Base-by-base conservation (phyloP, 176 grass and related monocot species). In the Themeda triandra region DNA sequence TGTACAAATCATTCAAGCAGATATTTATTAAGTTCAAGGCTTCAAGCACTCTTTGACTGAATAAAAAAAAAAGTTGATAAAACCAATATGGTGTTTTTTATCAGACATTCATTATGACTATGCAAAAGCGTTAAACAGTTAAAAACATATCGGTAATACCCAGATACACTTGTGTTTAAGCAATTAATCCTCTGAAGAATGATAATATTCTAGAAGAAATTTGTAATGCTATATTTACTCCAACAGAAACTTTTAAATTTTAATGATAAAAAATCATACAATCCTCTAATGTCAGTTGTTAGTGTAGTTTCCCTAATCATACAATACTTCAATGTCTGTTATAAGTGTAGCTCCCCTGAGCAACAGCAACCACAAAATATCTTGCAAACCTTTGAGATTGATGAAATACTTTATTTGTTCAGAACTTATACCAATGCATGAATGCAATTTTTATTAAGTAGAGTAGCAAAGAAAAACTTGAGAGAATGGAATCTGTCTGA, bases 401-500 rank as follows among this genome's bases (percentile, higher is more conserved):
- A 77, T 56, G 11, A 78, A 69, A 46, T 73, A 69, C 36, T 82
- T 70, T 75, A 53, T 27, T 76, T 23, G 48, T 75, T 74, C 12
- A 11, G 31, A 75, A 56, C 19, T 63, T 53, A 60, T 60, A 60
- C 9, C 56, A 25, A 60, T 60, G 32, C 8, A 24, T 28, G 36
- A 62, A 10, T 49, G 12, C 65, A 62, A 8, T 68, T 45, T 73
- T 62, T 19, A 83, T 83, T 76, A 69, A 23, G 13, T 62, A 69
- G 1, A 76, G 23, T 11, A 80, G 27, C 71, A 49, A 27, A 31
- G 14, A 10, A 14, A 74, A 31, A 49, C 42, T 49, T 49, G 14
- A 74, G 46, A 74, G 27, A 48, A 46, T 17, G 27, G 42, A 42
- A 28, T 45, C 21, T 45, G 41, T 17, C 70, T 73, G 41, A 73